Conservation (phyloP, 139 green algal species). For the Monoraphidium neglectum region DNA sequence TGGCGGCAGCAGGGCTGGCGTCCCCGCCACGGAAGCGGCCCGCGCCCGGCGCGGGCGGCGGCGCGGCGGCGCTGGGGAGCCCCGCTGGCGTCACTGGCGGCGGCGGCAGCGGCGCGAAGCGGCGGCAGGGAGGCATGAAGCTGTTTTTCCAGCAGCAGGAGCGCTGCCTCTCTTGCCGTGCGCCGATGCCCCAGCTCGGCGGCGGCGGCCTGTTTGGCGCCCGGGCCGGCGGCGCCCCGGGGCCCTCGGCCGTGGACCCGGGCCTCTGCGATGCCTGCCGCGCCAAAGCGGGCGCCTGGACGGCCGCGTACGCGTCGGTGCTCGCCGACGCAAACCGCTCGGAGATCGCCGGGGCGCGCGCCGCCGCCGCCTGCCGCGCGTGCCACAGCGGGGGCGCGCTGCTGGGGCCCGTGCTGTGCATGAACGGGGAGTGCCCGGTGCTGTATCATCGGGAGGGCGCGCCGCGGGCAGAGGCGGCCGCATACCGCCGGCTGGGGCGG, state of each 20-base stretch:
- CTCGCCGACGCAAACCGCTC: slow-evolving; percentile 11
- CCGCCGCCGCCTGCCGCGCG: slow-evolving; percentile 39
- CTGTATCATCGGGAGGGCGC: slow-evolving; percentile 48
- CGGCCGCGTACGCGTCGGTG: slow-evolving; percentile 18
- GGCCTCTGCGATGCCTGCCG: slow-evolving; percentile 51
- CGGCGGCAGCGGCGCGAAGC: neutral
- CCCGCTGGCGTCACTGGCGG: neutral
- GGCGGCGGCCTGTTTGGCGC: neutral
- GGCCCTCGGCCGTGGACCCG: slow-evolving; percentile 7
- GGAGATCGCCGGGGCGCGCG: slow-evolving; percentile 10
- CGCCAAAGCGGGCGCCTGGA: slow-evolving; percentile 28
- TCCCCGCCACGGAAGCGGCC: neutral
- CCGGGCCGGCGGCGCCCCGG: neutral
- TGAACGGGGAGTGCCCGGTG: slow-evolving; percentile 71
- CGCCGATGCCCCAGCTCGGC: neutral
- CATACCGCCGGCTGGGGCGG: slow-evolving; percentile 14
- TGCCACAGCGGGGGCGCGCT: slow-evolving; percentile 66
- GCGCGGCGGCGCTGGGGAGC: too few relatives aligned
- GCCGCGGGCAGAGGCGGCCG: slow-evolving; percentile 11
- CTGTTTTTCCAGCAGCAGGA: slow-evolving; percentile 25
- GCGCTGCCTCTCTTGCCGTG: slow-evolving; percentile 12
- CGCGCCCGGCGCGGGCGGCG: too few relatives aligned
- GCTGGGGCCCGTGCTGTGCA: slow-evolving; percentile 54
- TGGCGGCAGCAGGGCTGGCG: neutral
- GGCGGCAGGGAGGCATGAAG: slow-evolving; percentile 4